Conservation (phyloP, 2,329 filamentous ascomycete genomes). For the Aspergillus sp. region DNA sequence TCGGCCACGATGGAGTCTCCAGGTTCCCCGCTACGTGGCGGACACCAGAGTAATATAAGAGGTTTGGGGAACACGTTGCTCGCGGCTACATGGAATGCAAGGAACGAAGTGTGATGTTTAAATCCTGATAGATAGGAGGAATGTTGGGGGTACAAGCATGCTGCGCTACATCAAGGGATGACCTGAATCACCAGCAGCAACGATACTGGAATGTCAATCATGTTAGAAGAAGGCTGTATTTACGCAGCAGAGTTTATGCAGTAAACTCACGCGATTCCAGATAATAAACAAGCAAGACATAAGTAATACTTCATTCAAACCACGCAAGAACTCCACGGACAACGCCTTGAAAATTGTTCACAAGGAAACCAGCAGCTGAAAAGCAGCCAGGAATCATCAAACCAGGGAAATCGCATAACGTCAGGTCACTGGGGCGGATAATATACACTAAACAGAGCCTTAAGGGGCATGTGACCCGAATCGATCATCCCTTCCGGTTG, state of each 20-base stretch:
- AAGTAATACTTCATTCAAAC: background rate
- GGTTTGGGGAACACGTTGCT: background rate
- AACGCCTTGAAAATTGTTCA: conserved; percentile 6
- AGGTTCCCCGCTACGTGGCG: background rate
- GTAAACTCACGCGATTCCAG: background rate
- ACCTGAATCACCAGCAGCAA: background rate
- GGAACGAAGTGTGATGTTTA: background rate
- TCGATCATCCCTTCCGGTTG: conserved; percentile 57
- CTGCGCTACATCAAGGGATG: conserved; percentile 14
- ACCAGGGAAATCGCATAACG: background rate
- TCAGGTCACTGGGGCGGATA: background rate
- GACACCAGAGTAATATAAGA: background rate
- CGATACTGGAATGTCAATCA: background rate
- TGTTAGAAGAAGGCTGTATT: background rate
- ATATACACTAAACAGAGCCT: conserved; percentile 10
- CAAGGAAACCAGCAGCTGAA: background rate
- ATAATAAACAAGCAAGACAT: background rate
- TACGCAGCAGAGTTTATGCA: background rate
- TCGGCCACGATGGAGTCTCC: background rate
- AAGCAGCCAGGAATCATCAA: background rate
- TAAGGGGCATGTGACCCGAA: conserved; percentile 27
- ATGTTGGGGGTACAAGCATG: conserved; percentile 9
- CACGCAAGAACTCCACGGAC: conserved; percentile 6
- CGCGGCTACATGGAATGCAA: conserved; percentile 14
- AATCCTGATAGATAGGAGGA: background rate